Percentiles rank a stretch among this genome's conserved stretches.
Conservation (phyloP, 2,329 filamentous ascomycete genomes). For the Aureobasidium sp. region DNA sequence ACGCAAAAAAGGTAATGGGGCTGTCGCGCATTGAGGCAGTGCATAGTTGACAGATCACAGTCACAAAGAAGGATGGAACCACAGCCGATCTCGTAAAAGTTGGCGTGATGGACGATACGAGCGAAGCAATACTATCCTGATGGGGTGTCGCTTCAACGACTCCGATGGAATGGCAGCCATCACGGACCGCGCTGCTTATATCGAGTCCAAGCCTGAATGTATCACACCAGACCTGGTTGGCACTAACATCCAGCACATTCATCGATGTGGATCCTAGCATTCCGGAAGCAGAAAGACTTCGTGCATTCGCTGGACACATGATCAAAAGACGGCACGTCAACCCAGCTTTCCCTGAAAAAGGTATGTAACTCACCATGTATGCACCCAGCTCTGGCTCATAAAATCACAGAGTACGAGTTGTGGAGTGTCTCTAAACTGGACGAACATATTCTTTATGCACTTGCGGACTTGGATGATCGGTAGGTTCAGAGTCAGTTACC, state of each 20-base stretch:
- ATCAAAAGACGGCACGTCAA: conserved; percentile 46
- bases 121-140: conserved; percentile 46
- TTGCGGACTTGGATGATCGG: conserved; percentile 39
- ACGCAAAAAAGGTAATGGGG: conserved; percentile 39
- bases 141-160: conserved; percentile 44
- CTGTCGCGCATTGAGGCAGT: neutral
- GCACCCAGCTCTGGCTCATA: neutral
- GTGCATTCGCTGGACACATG: conserved; percentile 41
- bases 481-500: neutral
- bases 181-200: conserved; percentile 46
- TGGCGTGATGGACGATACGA: conserved; percentile 52
- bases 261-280: conserved; percentile 52
- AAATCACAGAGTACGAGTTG: neutral
- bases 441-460: conserved; percentile 32
- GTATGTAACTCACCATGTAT: neutral
- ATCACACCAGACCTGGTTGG: conserved; percentile 19
- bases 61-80: conserved; percentile 43
- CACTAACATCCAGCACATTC: conserved; percentile 39
- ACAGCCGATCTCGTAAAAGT: conserved; percentile 45
- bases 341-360: conserved; percentile 38
- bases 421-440: neutral
- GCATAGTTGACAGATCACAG: conserved; percentile 21
- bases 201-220: conserved; percentile 38
- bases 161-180: conserved; percentile 40
- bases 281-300: conserved; percentile 48